phyloP scores from a whole-genome alignment of 805 yeast species.

The Cyberlindnera meyerae region DNA sequence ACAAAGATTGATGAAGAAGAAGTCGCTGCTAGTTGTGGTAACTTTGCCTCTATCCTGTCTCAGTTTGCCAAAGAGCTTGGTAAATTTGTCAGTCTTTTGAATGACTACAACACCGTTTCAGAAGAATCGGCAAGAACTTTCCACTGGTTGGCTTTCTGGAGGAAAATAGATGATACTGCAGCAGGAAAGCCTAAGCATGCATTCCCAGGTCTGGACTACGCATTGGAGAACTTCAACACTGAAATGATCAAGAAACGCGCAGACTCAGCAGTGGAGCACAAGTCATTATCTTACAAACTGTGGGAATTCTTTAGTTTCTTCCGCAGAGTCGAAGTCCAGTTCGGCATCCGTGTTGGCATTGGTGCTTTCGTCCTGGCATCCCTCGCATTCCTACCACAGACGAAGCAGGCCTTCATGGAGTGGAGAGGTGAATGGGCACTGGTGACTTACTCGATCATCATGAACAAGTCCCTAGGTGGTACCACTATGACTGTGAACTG shows the following conservation, averaged over 20 bases:
- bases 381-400: conserved; percentile 59
- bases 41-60: conserved; percentile 61
- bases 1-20: conserved; percentile 67
- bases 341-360: conserved; percentile 73
- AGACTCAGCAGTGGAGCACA: conserved; percentile 12
- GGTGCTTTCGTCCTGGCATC: conserved; percentile 65
- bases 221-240: conserved; percentile 13
- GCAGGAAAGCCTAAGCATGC: too few species aligned
- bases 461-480: conserved; percentile 83
- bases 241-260: conserved; percentile 24
- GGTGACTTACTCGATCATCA: conserved; percentile 75
- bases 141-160: conserved; percentile 55
- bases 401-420: conserved; percentile 47
- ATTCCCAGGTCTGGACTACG: conserved; percentile 15
- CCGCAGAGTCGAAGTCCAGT: conserved; percentile 63
- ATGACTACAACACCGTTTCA: conserved; percentile 30
- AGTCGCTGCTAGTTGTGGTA: conserved; percentile 80
- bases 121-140: conserved; percentile 29
- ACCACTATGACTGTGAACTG: conserved; percentile 74
- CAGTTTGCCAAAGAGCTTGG: conserved; percentile 57
- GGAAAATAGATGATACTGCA: conserved; percentile 1
- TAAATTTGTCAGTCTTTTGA: conserved; percentile 41
- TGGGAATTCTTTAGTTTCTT: conserved; percentile 52
- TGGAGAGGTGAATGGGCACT: conserved; percentile 86
- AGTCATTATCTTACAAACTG: conserved; percentile 28